Base-by-base conservation (phyloP, 2,329 filamentous ascomycete species). In the Fusarium solani-melongenae region DNA sequence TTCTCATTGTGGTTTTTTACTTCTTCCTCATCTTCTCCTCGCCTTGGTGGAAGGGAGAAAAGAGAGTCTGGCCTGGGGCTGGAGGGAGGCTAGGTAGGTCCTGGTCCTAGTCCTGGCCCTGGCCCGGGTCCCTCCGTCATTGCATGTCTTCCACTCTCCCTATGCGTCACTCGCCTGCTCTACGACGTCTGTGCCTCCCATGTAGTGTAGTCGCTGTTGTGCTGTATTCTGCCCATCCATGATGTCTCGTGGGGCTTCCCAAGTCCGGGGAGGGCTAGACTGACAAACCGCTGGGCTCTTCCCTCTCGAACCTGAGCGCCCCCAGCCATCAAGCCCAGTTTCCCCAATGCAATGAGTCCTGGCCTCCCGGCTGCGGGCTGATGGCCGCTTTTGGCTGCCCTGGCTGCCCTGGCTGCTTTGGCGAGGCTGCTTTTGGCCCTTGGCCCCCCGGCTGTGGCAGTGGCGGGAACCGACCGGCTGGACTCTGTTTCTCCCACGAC, bases 391-490 rank as follows among this genome's bases (percentile, higher is more conserved):
- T 70, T 60, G 69, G 69, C 67, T 65, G 58, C 46, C 51, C 51
- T 60, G 69, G 69, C 67, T 65, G 58, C 46, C 51, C 51, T 70
- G 70, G 70, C 72, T 73, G 61, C 58, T 64, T 70, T 57, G 49
- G 61, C 55, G 71, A 72, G 72, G 67, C 62, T 72, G 69, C 60
- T 64, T 71, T 62, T 44, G 62, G 64, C 63, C 71, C 72, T 73
- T 64, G 64, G 41, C 66, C 33, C 67, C 64, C 69, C 61, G 62
- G 68, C 58, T 70, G 69, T 74, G 62, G 72, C 72, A 72, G 72
- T 77, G 75, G 65, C 73, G 70, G 76, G 71, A 75, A 70, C 70
- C 76, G 67, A 67, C 66, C 64, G 66, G 70, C 74, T 77, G 76
- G 76, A 62, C 68, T 74, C 66, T 77, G 72, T 67, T 74, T 76